Evolutionary conservation across 2,329 filamentous ascomycete genomes (phyloP), one percentile per base, ranked within the genome.

Genomic region (Amylocarpus encephaloides): DNA sequence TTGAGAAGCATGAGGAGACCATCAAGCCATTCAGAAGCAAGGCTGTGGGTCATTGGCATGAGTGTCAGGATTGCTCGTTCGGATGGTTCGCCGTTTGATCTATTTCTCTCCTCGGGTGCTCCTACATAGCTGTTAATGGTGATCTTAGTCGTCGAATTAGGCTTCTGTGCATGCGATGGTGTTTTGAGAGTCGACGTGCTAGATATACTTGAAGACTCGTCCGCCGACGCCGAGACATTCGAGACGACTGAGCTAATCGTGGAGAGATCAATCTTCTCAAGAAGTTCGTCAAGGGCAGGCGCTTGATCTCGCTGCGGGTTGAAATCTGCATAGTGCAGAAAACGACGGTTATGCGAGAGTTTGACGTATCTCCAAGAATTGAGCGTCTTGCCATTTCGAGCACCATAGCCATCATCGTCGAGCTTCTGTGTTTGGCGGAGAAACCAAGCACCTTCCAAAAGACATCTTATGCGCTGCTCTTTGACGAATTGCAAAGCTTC

Each of bases 401-500:
- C 39, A 19, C 43, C 38, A 42, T 54, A 47, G 64, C 71, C 54
- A 65, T 70, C 55, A 64, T 66, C 46, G 68, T 74, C 61, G 59
- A 70, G 57, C 73, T 79, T 65, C 67, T 71, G 58, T 70, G 51
- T 66, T 56, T 50, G 66, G 60, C 46, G 63, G 63, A 68, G 45
- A 71, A 97, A 98, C 93, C 93, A 98, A 9, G 86, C 83, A 6
- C 93, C 93, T 59, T 88, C 79, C 3, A 97, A 77, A 35, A 98
- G 73, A 65, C 91, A 96, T 48, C 93, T 80, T 54, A 97, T 87
- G 34, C 93, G 83, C 68, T 98, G 93, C 70, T 98, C 93, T 69
- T 95, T 96, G 69, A 97, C 88, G 64, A 98, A 98, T 63, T 95
- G 88, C 48, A 96, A 72, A 10, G 92, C 90, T 68, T 98, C 93